Conservation (phyloP, 148 eudicot genomes). For the Nepenthes mirabilis region DNA sequence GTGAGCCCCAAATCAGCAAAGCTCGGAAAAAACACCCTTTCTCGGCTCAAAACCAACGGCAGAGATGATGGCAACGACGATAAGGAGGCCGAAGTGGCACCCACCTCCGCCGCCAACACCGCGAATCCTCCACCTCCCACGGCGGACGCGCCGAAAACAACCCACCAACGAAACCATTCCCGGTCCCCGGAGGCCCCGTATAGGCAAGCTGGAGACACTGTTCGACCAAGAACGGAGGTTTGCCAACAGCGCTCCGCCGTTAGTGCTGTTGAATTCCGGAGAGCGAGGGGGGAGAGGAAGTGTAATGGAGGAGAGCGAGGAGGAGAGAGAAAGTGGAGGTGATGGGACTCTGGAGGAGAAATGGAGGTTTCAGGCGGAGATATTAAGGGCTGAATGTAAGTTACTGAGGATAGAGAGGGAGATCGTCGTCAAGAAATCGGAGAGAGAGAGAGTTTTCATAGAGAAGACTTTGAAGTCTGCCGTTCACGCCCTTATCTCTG, state of each 20-base stretch:
- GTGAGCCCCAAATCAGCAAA: too few relatives aligned
- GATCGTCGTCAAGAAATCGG: slow-evolving; percentile 43
- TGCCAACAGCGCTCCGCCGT: slow-evolving; percentile 21
- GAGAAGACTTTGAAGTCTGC: slow-evolving; percentile 51
- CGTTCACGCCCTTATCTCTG: slow-evolving; percentile 45
- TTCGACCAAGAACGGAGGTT: slow-evolving; percentile 41
- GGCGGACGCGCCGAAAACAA: slow-evolving; percentile 37
- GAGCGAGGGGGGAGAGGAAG: slow-evolving; percentile 24
- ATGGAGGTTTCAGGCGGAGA: slow-evolving; percentile 77
- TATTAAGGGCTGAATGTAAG: slow-evolving; percentile 74
- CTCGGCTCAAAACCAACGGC: too few relatives aligned
- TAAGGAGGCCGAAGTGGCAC: slow-evolving; percentile 42
- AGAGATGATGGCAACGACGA: neutral
- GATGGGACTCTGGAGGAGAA: slow-evolving; percentile 31
- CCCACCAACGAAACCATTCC: slow-evolving; percentile 8
- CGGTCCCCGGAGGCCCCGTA: slow-evolving; percentile 3
- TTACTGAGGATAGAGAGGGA: slow-evolving; percentile 65
- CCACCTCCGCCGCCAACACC: slow-evolving; percentile 63
- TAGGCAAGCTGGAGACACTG: slow-evolving; percentile 28
- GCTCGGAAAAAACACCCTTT: too few relatives aligned
- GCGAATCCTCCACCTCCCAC: slow-evolving; percentile 66
- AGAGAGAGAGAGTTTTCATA: slow-evolving; percentile 34
- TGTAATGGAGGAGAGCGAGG: slow-evolving; percentile 14
- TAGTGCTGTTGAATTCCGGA: slow-evolving; percentile 23
- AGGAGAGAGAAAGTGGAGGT: neutral